Percentiles rank a stretch among this genome's conserved stretches.
Evolutionary conservation across 805 yeast species (phyloP).

Genomic region (Blastobotrys americana): DNA sequence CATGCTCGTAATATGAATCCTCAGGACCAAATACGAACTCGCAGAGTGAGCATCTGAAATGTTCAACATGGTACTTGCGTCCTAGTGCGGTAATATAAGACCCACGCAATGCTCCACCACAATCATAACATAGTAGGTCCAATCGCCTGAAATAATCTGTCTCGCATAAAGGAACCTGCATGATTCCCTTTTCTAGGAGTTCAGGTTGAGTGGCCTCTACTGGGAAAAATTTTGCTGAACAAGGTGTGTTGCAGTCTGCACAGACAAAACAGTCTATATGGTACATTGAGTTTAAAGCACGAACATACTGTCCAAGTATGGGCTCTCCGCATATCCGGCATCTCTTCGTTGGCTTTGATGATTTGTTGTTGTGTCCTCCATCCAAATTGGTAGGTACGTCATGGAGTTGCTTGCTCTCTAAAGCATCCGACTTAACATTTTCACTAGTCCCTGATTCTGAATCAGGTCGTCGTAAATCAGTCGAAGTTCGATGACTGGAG

Average conservation of each 20-base stretch:
- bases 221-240: slow-evolving; percentile 86
- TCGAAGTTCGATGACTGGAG: background rate
- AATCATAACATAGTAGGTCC: slow-evolving; percentile 76
- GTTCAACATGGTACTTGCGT: slow-evolving; percentile 87
- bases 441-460: too few species aligned
- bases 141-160: slow-evolving; percentile 83
- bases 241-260: slow-evolving; percentile 70
- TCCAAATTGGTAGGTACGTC: too few species aligned
- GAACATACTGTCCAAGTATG: slow-evolving; percentile 69
- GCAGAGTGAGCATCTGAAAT: slow-evolving; percentile 87
- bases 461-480: too few species aligned
- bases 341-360: slow-evolving; percentile 16
- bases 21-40: slow-evolving; percentile 79
- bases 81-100: slow-evolving; percentile 92
- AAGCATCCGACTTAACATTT: too few species aligned
- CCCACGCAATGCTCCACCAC: slow-evolving; percentile 81
- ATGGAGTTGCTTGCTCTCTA: too few species aligned
- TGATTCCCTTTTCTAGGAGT: slow-evolving; percentile 6
- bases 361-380: background rate
- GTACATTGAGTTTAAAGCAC: slow-evolving; percentile 72
- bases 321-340: slow-evolving; percentile 49
- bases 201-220: slow-evolving; percentile 38
- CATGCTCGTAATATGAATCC: slow-evolving; percentile 87
- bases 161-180: slow-evolving; percentile 69
- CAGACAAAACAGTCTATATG: slow-evolving; percentile 88